Base-by-base conservation (phyloP, 345 rosid species). In the Gynandropsis gynandra region DNA sequence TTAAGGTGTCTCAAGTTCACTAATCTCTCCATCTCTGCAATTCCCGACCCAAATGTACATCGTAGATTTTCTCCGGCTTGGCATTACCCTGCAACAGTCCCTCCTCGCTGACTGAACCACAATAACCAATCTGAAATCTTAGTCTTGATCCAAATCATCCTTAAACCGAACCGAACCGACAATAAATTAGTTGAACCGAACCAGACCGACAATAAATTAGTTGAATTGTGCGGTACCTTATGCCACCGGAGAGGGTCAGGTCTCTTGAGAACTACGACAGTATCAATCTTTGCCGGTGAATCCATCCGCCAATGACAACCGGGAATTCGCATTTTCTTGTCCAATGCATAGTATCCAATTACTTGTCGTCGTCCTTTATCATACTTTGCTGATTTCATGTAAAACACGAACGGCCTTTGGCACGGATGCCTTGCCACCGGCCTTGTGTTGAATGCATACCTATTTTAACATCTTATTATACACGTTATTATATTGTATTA, bases 341-440 rank as follows among this genome's bases (percentile, higher is more conserved):
- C 70, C 13, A 72, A 67, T 41, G 61, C 40, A 62, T 79, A 82
- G 12, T 80, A 56, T 0, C 98, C 87, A 0, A 84, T 56, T 1
- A 77, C 76, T 40, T 77, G 85, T 20, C 72, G 79, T 58, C 72
- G 79, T 11, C 57, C 71, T 17, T 59, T 50, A 31, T 82, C 85
- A 6, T 71, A 77, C 56, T 65, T 72, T 31, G 76, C 65, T 17
- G 70, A 52, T 61, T 43, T 73, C 78, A 79, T 72, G 61, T 79
- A 90, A 58, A 77, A 90, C 50, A 77, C 52, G 10, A 82, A 82
- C 24, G 96, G 92, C 44, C 76, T 73, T 37, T 75, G 70, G 65
- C 96, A 87, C 0, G 92, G 98, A 57, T 82, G 83, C 66, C 76
- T 80, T 19, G 73, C 61, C 0, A 84, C 85, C 1, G 96, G 98